Evolutionary conservation across 768 basidiomycete species (phyloP).

Genomic region (Russula sp.): DNA sequence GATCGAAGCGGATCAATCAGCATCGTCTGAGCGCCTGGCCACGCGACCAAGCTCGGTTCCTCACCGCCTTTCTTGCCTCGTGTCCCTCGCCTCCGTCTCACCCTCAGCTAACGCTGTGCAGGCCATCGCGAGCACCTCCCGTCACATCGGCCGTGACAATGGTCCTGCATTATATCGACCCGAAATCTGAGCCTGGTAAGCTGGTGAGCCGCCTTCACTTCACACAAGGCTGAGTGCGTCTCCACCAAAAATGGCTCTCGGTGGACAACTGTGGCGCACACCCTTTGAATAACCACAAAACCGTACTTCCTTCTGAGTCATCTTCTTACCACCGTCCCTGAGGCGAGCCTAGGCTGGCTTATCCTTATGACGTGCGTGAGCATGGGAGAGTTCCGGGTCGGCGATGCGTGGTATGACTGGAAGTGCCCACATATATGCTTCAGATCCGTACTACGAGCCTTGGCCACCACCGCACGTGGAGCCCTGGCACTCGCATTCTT

Average conservation of each 20-base stretch:
- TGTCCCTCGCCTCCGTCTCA: too few species aligned
- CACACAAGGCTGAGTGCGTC: not conserved
- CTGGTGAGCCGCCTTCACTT: slow-evolving; percentile 4
- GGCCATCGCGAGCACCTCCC: not conserved
- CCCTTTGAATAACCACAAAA: too few species aligned
- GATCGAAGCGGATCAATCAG: too few species aligned
- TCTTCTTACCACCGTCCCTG: not conserved
- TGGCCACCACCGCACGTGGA: slow-evolving; percentile 7
- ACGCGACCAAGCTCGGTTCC: too few species aligned
- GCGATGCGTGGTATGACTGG: slow-evolving; percentile 10
- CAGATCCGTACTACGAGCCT: slow-evolving; percentile 15
- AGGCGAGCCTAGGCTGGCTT: not conserved
- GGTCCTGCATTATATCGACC: slow-evolving; percentile 18
- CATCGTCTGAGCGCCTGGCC: too few species aligned
- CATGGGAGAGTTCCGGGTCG: slow-evolving; percentile 13
- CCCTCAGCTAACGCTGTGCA: too few species aligned
- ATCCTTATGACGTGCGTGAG: slow-evolving; percentile 2
- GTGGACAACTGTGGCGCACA: too few species aligned
- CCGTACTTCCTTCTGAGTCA: not conserved
- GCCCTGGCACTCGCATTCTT: slow-evolving; percentile 11
- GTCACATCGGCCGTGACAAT: not conserved
- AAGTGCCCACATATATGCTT: slow-evolving; percentile 1
- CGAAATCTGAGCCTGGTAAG: slow-evolving; percentile 10
- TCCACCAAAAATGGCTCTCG: not conserved
- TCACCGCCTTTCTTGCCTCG: too few species aligned